These are phyloP conservation scores for Cryptococcus sp. DNA, from an alignment of 1,284 basidiomycete genomes.

Conservation along the genomic window DNA sequence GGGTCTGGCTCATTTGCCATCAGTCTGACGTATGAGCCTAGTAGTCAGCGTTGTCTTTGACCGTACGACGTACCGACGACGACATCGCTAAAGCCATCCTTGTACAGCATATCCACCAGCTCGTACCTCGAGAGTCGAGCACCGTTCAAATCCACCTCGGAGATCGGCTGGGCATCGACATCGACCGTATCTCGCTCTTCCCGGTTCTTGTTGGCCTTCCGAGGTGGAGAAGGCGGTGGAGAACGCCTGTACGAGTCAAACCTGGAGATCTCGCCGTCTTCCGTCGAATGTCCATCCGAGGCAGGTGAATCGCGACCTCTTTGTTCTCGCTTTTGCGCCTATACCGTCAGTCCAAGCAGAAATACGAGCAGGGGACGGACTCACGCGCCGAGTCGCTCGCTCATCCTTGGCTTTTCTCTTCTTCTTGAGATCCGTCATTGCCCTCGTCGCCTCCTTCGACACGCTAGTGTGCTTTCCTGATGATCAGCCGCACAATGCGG, in stretches of 20 bases:
- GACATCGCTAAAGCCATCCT: slow-evolving; percentile 26
- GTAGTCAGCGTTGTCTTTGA: not conserved
- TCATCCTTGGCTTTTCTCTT: slow-evolving; percentile 60
- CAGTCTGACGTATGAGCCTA: slow-evolving; percentile 75
- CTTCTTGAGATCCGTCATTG: slow-evolving; percentile 75
- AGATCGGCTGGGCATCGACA: slow-evolving; percentile 59
- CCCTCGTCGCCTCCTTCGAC: slow-evolving; percentile 73
- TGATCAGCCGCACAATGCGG: slow-evolving; percentile 24
- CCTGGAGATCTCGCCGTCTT: slow-evolving; percentile 65
- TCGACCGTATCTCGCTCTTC: slow-evolving; percentile 55
- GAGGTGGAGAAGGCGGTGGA: slow-evolving; percentile 10
- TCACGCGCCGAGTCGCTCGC: slow-evolving; percentile 28
- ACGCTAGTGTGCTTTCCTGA: slow-evolving; percentile 69
- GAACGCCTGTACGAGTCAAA: slow-evolving; percentile 55
- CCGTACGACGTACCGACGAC: slow-evolving; percentile 20
- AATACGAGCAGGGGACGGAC: too few species aligned
- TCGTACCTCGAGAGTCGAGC: slow-evolving; percentile 72
- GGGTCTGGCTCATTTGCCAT: slow-evolving; percentile 58
- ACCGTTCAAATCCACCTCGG: slow-evolving; percentile 60
- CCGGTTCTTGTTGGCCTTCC: slow-evolving; percentile 55
- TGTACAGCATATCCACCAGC: slow-evolving; percentile 54
- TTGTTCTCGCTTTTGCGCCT: slow-evolving; percentile 52
- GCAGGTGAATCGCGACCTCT: slow-evolving; percentile 42
- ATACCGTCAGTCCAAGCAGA: too few species aligned
- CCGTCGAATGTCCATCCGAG: slow-evolving; percentile 31